phyloP scores from a whole-genome alignment of 345 rosid genomes.

The Euphorbia lathyris region DNA sequence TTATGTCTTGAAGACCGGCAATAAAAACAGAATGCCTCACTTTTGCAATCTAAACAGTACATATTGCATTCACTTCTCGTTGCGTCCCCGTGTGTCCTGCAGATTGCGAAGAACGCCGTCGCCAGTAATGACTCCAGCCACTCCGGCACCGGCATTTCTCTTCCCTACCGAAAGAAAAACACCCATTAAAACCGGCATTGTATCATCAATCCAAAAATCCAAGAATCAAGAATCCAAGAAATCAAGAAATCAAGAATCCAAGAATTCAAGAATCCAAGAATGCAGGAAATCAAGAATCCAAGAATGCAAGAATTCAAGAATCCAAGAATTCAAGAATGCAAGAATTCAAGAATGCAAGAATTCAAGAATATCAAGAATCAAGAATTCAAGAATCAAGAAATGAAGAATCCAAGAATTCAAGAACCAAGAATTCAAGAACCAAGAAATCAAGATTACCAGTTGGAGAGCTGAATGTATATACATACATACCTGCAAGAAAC shows the following conservation, averaged over 20 bases:
- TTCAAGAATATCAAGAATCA: neutral
- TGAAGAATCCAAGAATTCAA: neutral
- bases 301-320: no score
- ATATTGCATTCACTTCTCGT: slow-evolving; percentile 79
- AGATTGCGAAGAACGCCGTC: slow-evolving; percentile 58
- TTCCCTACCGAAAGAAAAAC: slow-evolving; percentile 12
- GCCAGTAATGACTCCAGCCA: slow-evolving; percentile 73
- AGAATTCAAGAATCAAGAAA: neutral
- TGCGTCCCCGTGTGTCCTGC: slow-evolving; percentile 56
- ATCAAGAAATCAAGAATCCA: neutral
- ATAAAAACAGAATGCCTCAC: slow-evolving; percentile 66
- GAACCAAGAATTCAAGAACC: neutral
- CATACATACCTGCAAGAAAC: no score
- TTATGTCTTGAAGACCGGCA: slow-evolving; percentile 78
- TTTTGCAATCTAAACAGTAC: slow-evolving; percentile 76
- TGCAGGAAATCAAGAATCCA: neutral
- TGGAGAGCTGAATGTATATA: no score
- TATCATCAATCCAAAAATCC: neutral
- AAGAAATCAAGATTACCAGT: neutral
- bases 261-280: neutral
- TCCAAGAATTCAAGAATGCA: neutral
- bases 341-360: no score
- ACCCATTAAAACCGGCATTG: neutral
- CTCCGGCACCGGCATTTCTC: slow-evolving; percentile 60
- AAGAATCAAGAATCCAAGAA: neutral